Base-by-base conservation (phyloP, 2,329 filamentous ascomycete species). In the Mollisiaceae sp. region DNA sequence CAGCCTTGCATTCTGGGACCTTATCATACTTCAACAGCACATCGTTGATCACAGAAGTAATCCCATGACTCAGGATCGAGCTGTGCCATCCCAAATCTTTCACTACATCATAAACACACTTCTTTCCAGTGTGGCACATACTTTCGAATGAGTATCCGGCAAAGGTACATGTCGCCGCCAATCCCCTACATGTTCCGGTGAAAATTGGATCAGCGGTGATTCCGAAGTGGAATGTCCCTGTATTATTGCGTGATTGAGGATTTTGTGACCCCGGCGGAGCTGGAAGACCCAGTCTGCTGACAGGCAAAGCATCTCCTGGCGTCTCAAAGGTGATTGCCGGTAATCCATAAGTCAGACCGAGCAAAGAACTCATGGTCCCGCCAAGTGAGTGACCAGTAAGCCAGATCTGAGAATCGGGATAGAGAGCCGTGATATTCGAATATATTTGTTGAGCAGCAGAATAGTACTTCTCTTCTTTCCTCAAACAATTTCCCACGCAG, bases 151-250 rank as follows among this genome's bases (percentile, higher is more conserved):
- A 93, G 76, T 97, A 97, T 0, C 94, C 94, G 1, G 88, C 93
- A 73, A 66, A 95, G 0, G 93, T 94, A 77, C 94, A 97, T 9
- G 90, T 88, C 1, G 94, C 93, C 2, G 91, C 92, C 1, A 91
- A 91, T 22, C 91, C 91, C 72, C 97, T 97, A 79, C 94, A 97
- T 0, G 89, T 91, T 27, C 94, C 94, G 80, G 97, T 94, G 74
- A 90, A 98, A 45, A 98, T 88, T 0, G 94, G 94, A 77, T 98
- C 94, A 0, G 94, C 94, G 0, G 93, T 97, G 74, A 97, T 93
- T 6, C 94, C 94, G 75, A 97, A 94, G 77, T 97, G 94, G 75
- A 88, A 95, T 2, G 91, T 83, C 11, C 91, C 93, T 0, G 92
- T 94, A 72, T 88, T 85, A 63, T 85, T 78, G 52, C 92, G 83